Percentiles rank a stretch among this genome's conserved stretches.
These are phyloP conservation scores for Bocquillonia castaneifolia DNA, from an alignment of 441 rosid species.

Conservation along the genomic window DNA sequence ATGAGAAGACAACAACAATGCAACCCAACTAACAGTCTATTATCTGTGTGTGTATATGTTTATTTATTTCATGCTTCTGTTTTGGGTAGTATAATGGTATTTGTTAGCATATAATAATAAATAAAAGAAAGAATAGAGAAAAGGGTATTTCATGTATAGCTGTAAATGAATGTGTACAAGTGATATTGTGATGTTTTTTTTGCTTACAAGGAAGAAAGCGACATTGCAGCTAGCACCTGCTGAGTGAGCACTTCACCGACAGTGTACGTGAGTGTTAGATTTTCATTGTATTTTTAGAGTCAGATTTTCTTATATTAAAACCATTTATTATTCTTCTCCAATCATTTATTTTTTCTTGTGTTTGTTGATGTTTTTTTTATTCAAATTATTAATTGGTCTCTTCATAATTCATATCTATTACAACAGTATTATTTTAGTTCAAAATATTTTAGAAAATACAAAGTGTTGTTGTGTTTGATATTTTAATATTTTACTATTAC, in stretches of 20 bases:
- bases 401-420: no score
- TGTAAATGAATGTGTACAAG: constrained; percentile 27
- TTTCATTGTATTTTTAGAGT: no score
- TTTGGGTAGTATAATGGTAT: background rate
- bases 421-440: no score
- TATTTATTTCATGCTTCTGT: no score
- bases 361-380: no score
- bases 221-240: constrained; percentile 19
- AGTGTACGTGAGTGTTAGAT: constrained; percentile 12
- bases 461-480: no score
- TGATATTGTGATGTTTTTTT: background rate
- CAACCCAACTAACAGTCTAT: no score
- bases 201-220: constrained; percentile 34
- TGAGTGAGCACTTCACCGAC: constrained; percentile 27
- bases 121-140: background rate
- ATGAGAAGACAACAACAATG: background rate
- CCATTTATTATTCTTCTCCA: background rate
- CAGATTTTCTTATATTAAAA: no score
- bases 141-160: constrained; percentile 2
- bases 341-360: background rate
- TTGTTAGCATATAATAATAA: background rate
- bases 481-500: no score
- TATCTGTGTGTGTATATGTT: no score
- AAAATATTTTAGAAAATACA: no score
- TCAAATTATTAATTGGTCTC: no score